These are phyloP conservation scores for Lactarius deliciosus DNA, from an alignment of 768 basidiomycete species.

Conservation along the genomic window DNA sequence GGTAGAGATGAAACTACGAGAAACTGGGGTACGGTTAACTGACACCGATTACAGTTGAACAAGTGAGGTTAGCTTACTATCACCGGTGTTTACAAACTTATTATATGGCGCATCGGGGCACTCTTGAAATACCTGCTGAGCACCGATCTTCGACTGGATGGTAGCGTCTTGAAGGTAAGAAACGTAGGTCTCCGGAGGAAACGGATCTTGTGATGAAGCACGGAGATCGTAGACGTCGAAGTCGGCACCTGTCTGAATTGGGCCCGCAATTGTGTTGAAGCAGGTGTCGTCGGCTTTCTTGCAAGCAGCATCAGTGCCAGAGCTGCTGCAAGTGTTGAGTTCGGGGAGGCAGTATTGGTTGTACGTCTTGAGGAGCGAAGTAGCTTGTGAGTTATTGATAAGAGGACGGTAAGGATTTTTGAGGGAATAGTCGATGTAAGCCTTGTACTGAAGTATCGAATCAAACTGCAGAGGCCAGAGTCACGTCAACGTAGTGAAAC, in stretches of 20 bases:
- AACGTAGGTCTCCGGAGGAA: slow-evolving; percentile 38
- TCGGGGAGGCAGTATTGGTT: slow-evolving; percentile 43
- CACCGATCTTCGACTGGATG: slow-evolving; percentile 37
- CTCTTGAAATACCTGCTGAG: slow-evolving; percentile 38
- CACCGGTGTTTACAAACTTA: slow-evolving; percentile 42
- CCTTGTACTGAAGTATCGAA: slow-evolving; percentile 46
- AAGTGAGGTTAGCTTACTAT: slow-evolving; percentile 43
- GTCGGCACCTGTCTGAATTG: slow-evolving; percentile 42
- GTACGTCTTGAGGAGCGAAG: background rate
- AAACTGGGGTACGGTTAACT: slow-evolving; percentile 24
- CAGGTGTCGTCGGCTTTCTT: slow-evolving; percentile 45
- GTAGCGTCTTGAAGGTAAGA: slow-evolving; percentile 28
- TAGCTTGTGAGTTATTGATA: background rate
- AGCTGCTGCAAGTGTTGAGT: slow-evolving; percentile 47
- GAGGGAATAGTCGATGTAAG: slow-evolving; percentile 48
- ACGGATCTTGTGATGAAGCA: slow-evolving; percentile 39
- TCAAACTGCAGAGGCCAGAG: background rate
- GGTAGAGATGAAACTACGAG: background rate
- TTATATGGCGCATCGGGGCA: slow-evolving; percentile 38
- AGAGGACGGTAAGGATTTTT: slow-evolving; percentile 38
- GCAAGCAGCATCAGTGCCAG: slow-evolving; percentile 46
- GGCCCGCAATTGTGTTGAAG: slow-evolving; percentile 50
- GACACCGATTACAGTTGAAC: background rate
- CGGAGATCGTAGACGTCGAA: slow-evolving; percentile 49
- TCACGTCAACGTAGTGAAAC: slow-evolving; percentile 27